A percentile compares a stretch with the other conserved stretches of the same genome.
Evolutionary conservation across 1,284 basidiomycete genomes (phyloP).

Genomic region (Ganoderma lucidum): DNA sequence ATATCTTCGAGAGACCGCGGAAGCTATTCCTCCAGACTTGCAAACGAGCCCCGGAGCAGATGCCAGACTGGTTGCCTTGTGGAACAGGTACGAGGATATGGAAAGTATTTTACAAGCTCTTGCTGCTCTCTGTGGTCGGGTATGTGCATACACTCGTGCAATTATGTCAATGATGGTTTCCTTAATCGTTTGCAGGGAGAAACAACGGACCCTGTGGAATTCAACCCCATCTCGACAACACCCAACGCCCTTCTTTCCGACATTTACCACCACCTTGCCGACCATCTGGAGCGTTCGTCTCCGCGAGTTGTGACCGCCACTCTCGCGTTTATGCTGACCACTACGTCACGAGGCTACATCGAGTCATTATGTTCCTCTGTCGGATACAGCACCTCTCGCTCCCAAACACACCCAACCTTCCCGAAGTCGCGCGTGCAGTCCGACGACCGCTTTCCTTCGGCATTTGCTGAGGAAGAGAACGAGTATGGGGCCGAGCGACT

Average conservation of each 20-base stretch:
- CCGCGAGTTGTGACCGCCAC: conserved; percentile 53
- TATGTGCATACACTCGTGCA: conserved; percentile 43
- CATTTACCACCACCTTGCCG: conserved; percentile 58
- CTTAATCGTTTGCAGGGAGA: conserved; percentile 46
- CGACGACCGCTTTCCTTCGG: neutral
- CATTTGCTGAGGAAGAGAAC: conserved; percentile 11
- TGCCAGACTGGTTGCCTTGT: conserved; percentile 54
- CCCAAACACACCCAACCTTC: conserved; percentile 16
- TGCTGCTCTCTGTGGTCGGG: conserved; percentile 61
- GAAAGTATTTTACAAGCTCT: conserved; percentile 61
- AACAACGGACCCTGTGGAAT: conserved; percentile 48
- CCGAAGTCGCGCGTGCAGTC: conserved; percentile 26
- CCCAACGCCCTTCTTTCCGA: conserved; percentile 59
- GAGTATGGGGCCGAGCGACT: conserved; percentile 17
- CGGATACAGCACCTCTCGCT: conserved; percentile 53
- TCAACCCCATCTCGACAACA: conserved; percentile 44
- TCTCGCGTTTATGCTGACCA: conserved; percentile 69
- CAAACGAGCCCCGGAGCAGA: conserved; percentile 15
- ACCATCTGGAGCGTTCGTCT: conserved; percentile 60
- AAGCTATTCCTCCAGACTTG: conserved; percentile 17
- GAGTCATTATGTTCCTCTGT: conserved; percentile 60
- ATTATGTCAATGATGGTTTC: neutral
- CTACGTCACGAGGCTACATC: conserved; percentile 68
- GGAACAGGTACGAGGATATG: conserved; percentile 58
- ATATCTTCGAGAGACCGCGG: conserved; percentile 50